Conservation (phyloP, 257 asterid genomes). For the Oldenlandia corymbosa region DNA sequence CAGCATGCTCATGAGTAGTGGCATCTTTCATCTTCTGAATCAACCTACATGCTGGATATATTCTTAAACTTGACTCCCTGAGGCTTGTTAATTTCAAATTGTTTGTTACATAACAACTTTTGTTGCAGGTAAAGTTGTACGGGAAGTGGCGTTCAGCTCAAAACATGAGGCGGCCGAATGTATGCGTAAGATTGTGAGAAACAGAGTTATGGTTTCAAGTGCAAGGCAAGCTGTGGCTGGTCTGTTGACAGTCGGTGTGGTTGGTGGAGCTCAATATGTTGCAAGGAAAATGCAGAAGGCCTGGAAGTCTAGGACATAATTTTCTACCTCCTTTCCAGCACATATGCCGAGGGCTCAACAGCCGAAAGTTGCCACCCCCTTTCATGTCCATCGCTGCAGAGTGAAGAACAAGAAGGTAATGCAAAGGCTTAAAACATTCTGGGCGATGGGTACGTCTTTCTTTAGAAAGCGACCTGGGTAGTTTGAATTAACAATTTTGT, state of each 20-base stretch:
- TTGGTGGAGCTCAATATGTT: constrained; percentile 61
- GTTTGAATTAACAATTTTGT: too few relatives aligned
- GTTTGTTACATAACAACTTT: background rate
- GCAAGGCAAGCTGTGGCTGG: constrained; percentile 89
- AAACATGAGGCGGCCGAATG: constrained; percentile 68
- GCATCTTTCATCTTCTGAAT: background rate
- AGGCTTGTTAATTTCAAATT: background rate
- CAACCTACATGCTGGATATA: background rate
- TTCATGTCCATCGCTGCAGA: too few relatives aligned
- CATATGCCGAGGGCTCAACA: too few relatives aligned
- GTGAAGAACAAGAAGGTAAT: too few relatives aligned
- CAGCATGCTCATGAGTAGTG: background rate
- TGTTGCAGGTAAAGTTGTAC: constrained; percentile 31
- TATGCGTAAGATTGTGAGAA: constrained; percentile 55
- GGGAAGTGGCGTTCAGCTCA: constrained; percentile 40
- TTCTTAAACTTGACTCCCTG: background rate
- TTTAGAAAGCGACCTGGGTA: too few relatives aligned
- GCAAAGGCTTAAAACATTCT: too few relatives aligned
- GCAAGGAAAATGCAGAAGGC: constrained; percentile 75
- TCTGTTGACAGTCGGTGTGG: constrained; percentile 65
- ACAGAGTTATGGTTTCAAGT: constrained; percentile 81
- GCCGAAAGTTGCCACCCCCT: too few relatives aligned
- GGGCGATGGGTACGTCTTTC: too few relatives aligned
- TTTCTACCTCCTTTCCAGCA: too few relatives aligned
- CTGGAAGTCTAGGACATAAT: constrained; percentile 59